Evolutionary conservation across 257 asterid genomes (phyloP).

Genomic region (Solanum bulbocastanum): DNA sequence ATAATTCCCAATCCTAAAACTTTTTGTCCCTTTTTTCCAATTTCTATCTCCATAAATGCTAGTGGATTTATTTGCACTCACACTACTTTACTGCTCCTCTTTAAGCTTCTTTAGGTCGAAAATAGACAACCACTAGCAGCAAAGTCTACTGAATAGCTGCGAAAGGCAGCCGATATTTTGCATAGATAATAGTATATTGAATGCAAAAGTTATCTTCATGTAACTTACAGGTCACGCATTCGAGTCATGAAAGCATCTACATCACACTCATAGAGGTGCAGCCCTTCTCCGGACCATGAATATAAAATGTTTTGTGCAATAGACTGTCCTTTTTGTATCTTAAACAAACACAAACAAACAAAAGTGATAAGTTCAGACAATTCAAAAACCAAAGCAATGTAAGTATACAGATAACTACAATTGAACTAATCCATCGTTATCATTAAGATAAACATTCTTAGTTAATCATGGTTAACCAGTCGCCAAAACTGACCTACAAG

Average conservation of each 20-base stretch:
- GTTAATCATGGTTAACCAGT: conserved; percentile 12
- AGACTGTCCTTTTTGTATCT: background rate
- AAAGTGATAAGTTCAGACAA: background rate
- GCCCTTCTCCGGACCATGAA: background rate
- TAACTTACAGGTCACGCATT: background rate
- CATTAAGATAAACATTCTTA: conserved; percentile 1
- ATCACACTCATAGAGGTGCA: background rate
- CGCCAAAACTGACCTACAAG: conserved; percentile 17
- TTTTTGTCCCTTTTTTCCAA: conserved; percentile 24
- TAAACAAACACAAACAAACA: background rate
- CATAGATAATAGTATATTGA: background rate
- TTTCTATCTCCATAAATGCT: conserved; percentile 1
- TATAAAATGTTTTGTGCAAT: no score
- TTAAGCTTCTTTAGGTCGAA: conserved; percentile 13
- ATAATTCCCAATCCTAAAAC: conserved; percentile 14
- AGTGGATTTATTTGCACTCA: conserved; percentile 10
- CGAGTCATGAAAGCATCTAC: background rate
- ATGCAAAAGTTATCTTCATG: no score
- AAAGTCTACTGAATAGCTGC: background rate
- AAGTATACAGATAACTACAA: background rate
- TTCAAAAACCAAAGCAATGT: background rate
- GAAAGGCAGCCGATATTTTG: background rate
- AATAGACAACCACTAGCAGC: background rate
- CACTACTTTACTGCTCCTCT: conserved; percentile 21
- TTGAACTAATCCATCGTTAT: background rate